Base-by-base conservation (phyloP, 2,329 filamentous ascomycete species). In the Fusarium irregulare region DNA sequence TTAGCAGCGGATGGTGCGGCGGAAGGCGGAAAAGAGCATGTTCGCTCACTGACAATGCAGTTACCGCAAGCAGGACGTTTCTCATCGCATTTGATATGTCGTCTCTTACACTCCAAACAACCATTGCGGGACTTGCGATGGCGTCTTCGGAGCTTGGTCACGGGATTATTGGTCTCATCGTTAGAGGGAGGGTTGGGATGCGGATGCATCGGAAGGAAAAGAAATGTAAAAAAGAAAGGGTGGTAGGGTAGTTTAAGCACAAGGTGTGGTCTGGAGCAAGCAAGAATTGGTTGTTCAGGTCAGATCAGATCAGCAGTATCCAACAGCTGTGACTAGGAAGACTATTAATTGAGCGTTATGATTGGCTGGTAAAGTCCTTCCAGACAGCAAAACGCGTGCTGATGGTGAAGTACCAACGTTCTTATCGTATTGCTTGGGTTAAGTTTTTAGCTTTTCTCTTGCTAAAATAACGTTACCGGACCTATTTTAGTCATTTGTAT, bases 61-160 rank as follows among this genome's bases (percentile, higher is more conserved):
- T 83, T 81, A 46, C 76, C 77, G 63, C 82, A 84, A 2, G 76
- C 60, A 3, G 82, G 82, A 6, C 77, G 78, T 10, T 66, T 76
- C 71, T 84, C 81, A 57, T 84, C 82, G 73, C 82, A 84, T 37
- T 81, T 81, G 56, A 82, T 81, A 46, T 82, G 80, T 3, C 80
- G 76, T 18, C 78, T 66, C 72, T 82, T 82, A 73, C 80, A 82
- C 66, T 81, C 80, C 59, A 66, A 76, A 65, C 80, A 82, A 30
- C 80, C 80, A 50, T 80, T 81, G 21, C 80, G 75, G n/a, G 80
- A 82, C 65, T 82, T 82, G 47, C 78, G 77, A 71, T 82, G 80
- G 7, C 79, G 75, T 37, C 80, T 78, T 20, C 80, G 76, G 16
- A 77, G 75, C 67, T 80, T 80, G 58, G 73, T 58, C 23, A 55